Percentiles rank a stretch among this genome's conserved stretches.
These are phyloP conservation scores for Pichia sp. DNA, from an alignment of 1,139 yeast genomes.

Conservation along the genomic window DNA sequence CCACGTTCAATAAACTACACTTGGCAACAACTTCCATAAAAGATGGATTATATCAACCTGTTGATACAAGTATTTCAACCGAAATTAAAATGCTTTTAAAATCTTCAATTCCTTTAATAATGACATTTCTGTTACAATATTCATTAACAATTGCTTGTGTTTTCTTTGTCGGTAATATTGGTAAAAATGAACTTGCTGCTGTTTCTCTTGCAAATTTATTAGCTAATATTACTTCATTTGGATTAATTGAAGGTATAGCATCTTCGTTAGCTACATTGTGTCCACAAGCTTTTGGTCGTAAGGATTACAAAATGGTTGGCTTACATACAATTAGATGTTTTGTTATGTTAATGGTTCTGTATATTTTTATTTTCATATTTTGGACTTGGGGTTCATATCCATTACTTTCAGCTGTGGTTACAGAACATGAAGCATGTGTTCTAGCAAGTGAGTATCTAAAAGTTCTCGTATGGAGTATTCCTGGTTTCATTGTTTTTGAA, in stretches of 20 bases:
- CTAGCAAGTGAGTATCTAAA: constrained; percentile 54
- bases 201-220: constrained; percentile 70
- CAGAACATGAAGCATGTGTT: constrained; percentile 42
- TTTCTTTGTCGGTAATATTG: constrained; percentile 76
- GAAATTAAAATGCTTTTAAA: constrained; percentile 41
- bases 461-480: constrained; percentile 54
- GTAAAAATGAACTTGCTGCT: constrained; percentile 69
- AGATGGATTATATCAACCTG: constrained; percentile 33
- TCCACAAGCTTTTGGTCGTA: constrained; percentile 70
- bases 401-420: constrained; percentile 43
- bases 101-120: constrained; percentile 55
- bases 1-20: constrained; percentile 12
- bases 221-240: constrained; percentile 67
- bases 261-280: constrained; percentile 73
- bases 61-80: constrained; percentile 38
- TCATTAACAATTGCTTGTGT: constrained; percentile 81
- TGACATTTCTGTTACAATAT: constrained; percentile 75
- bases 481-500: constrained; percentile 68
- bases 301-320: constrained; percentile 58
- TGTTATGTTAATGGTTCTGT: constrained; percentile 47
- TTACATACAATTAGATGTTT: constrained; percentile 61
- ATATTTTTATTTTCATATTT: constrained; percentile 48
- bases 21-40: constrained; percentile 19
- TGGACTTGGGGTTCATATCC: constrained; percentile 52
- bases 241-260: constrained; percentile 66